Percentiles rank a stretch among this genome's conserved stretches.
Evolutionary conservation across 768 basidiomycete genomes (phyloP).

Genomic region (Leccinum variicolor): DNA sequence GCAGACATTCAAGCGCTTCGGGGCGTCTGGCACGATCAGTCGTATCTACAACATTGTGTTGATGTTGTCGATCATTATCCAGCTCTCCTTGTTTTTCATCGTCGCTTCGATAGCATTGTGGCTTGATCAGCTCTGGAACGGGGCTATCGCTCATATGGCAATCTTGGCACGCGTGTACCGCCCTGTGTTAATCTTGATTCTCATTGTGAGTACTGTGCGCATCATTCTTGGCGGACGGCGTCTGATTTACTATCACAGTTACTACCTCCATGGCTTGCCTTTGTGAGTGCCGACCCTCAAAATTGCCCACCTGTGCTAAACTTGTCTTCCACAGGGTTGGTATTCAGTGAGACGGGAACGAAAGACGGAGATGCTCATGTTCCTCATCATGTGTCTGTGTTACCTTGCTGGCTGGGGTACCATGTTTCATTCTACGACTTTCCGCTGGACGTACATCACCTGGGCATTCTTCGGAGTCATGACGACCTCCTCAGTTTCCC

Average conservation of each 20-base stretch:
- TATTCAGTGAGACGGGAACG: slow-evolving; percentile 68
- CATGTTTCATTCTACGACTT: slow-evolving; percentile 70
- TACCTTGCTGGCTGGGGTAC: slow-evolving; percentile 69
- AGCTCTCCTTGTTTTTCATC: slow-evolving; percentile 79
- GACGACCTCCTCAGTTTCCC: slow-evolving; percentile 51
- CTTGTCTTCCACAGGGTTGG: slow-evolving; percentile 54
- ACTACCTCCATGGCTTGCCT: slow-evolving; percentile 66
- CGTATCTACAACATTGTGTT: slow-evolving; percentile 72
- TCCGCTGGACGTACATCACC: slow-evolving; percentile 71
- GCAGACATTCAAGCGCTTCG: slow-evolving; percentile 87
- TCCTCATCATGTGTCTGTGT: slow-evolving; percentile 55
- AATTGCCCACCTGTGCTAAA: not conserved
- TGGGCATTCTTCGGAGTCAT: slow-evolving; percentile 76
- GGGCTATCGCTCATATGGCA: slow-evolving; percentile 55
- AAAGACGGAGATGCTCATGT: slow-evolving; percentile 54
- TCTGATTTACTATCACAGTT: slow-evolving; percentile 37
- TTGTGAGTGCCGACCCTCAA: slow-evolving; percentile 33
- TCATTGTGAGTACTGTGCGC: slow-evolving; percentile 48
- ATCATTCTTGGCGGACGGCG: not conserved
- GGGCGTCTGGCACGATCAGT: slow-evolving; percentile 71
- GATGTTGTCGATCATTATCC: slow-evolving; percentile 65
- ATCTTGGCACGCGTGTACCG: slow-evolving; percentile 48
- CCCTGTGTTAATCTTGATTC: slow-evolving; percentile 50
- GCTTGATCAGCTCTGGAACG: slow-evolving; percentile 74
- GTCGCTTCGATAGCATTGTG: slow-evolving; percentile 65